Conservation (phyloP, 441 rosid genomes). For the Populus hybrid region DNA sequence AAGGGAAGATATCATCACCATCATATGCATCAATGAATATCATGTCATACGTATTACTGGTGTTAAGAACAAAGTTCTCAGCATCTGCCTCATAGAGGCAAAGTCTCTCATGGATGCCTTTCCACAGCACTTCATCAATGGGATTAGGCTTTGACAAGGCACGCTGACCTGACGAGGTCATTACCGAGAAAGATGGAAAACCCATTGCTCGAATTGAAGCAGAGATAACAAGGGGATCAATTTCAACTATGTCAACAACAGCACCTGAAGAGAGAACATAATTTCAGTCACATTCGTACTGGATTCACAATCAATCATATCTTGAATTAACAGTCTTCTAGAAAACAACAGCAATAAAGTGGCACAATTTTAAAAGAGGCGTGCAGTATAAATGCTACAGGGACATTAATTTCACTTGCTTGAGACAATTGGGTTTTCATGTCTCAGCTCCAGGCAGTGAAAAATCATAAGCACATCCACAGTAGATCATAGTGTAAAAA, state of each 20-base stretch:
- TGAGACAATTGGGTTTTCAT: not conserved
- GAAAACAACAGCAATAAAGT: conserved; percentile 1
- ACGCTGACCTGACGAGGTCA: conserved; percentile 43
- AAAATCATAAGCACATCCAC: not conserved
- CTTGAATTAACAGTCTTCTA: not conserved
- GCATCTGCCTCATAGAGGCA: conserved; percentile 74
- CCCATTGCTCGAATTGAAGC: conserved; percentile 78
- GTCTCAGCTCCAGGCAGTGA: not conserved
- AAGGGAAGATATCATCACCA: conserved; percentile 87
- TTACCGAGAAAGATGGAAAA: conserved; percentile 69
- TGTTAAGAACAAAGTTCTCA: conserved; percentile 53
- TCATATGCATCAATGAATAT: conserved; percentile 91
- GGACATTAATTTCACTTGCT: not conserved
- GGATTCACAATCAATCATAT: conserved; percentile 2
- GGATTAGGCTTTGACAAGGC: conserved; percentile 36
- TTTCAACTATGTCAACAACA: conserved; percentile 66
- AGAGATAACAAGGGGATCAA: conserved; percentile 79
- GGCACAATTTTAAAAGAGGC: not conserved
- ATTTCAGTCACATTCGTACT: not conserved
- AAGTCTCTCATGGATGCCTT: conserved; percentile 82
- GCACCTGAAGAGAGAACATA: conserved; percentile 50
- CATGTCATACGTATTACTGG: conserved; percentile 49
- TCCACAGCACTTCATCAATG: conserved; percentile 65
- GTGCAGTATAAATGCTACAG: not conserved
- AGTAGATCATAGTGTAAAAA: not conserved